Conservation (phyloP, 225 moss, liverwort and hornwort species). For the Ulota crispa region DNA sequence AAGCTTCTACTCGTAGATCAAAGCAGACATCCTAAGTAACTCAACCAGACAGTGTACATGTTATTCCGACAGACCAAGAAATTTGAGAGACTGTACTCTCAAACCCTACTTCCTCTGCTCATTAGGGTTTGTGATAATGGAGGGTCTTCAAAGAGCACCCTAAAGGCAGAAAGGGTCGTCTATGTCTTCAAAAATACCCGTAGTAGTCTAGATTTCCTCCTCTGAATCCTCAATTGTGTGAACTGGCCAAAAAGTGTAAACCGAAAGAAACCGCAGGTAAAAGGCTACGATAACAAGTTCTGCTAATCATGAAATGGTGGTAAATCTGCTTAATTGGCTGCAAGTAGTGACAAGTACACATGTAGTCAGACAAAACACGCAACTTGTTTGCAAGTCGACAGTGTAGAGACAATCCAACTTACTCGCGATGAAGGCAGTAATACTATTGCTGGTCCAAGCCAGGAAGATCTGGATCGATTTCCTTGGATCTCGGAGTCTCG, state of each 20-base stretch:
- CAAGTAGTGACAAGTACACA: background rate
- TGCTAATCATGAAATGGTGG: background rate
- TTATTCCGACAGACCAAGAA: background rate
- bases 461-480: conserved; percentile 77
- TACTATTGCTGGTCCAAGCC: conserved; percentile 85
- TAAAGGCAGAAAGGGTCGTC: background rate
- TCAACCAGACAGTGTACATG: background rate
- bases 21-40: background rate
- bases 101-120: background rate
- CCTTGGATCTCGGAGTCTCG: conserved; percentile 59
- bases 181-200: background rate
- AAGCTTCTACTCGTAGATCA: background rate
- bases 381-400: background rate
- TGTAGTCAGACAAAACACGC: background rate
- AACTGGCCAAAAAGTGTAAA: background rate
- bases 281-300: background rate
- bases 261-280: background rate
- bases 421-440: conserved; percentile 96
- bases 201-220: background rate
- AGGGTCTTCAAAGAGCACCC: background rate
- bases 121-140: background rate
- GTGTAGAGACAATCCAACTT: conserved; percentile 23
- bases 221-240: background rate
- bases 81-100: background rate
- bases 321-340: background rate